Evolutionary conservation across 1,139 yeast genomes (phyloP).

Genomic region (Saccharomycopsis hybrid): DNA sequence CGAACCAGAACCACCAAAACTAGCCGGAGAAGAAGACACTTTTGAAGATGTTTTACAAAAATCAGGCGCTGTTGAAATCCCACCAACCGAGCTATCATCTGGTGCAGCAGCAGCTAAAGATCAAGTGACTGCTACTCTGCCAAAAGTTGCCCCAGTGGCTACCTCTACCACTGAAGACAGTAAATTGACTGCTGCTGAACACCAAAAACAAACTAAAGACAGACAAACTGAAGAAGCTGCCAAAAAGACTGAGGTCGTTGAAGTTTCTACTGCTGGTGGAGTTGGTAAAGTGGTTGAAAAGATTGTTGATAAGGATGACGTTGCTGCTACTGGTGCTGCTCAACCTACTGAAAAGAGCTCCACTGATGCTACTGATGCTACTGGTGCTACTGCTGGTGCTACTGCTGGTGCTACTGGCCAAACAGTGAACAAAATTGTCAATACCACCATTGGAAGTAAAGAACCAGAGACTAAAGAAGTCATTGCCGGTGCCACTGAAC

Average conservation of each 20-base stretch:
- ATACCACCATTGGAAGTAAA: neutral
- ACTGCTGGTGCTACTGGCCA: neutral
- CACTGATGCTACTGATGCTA: neutral
- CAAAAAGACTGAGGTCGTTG: neutral
- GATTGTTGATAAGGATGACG: neutral
- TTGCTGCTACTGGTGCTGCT: neutral
- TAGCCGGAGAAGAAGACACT: neutral
- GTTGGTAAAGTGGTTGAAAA: neutral
- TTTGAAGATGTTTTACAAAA: neutral
- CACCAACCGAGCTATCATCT: neutral
- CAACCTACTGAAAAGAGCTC: neutral
- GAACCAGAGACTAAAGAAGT: too few species aligned
- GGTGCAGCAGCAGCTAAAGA: neutral
- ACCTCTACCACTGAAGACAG: neutral
- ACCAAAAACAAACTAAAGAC: neutral
- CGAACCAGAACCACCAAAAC: slow-evolving; percentile 1
- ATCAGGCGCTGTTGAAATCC: neutral
- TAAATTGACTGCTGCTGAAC: neutral
- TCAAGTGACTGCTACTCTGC: neutral
- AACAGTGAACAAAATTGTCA: neutral
- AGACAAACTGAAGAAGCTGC: neutral
- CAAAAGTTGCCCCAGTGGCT: neutral
- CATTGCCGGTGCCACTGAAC: neutral
- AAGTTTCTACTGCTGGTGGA: neutral
- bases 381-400: neutral